Evolutionary conservation across 2,329 filamentous ascomycete species (phyloP).

Genomic region (Fonsecaea pedrosoi): DNA sequence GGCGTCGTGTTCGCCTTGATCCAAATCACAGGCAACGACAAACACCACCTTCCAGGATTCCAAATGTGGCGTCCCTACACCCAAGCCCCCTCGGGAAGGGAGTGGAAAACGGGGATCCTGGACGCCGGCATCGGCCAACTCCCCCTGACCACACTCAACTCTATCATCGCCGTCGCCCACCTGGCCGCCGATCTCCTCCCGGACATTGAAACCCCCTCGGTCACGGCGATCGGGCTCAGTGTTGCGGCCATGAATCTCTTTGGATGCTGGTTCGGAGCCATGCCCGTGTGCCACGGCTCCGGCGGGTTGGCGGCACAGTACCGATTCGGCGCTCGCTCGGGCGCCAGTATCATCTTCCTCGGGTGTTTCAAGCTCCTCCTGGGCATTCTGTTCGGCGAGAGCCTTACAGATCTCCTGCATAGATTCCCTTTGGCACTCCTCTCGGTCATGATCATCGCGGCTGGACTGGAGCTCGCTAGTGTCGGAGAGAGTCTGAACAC

Average conservation of each 20-base stretch:
- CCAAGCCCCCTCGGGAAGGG: slow-evolving; percentile 53
- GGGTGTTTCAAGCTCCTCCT: slow-evolving; percentile 76
- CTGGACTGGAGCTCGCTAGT: slow-evolving; percentile 84
- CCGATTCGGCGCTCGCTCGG: slow-evolving; percentile 87
- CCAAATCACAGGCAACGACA: slow-evolving; percentile 35
- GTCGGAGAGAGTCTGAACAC: slow-evolving; percentile 85
- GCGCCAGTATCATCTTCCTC: slow-evolving; percentile 80
- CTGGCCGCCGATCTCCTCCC: slow-evolving; percentile 80
- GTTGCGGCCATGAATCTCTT: slow-evolving; percentile 83
- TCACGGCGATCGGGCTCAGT: slow-evolving; percentile 79
- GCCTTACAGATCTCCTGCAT: slow-evolving; percentile 72
- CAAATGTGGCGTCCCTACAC: slow-evolving; percentile 66
- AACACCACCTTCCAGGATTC: slow-evolving; percentile 55
- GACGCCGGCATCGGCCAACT: slow-evolving; percentile 82
- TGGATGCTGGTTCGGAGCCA: slow-evolving; percentile 89
- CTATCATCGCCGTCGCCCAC: slow-evolving; percentile 83
- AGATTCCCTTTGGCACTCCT: slow-evolving; percentile 78
- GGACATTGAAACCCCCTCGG: slow-evolving; percentile 68
- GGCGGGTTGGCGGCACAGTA: slow-evolving; percentile 90
- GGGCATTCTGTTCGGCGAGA: slow-evolving; percentile 76
- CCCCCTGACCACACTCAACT: slow-evolving; percentile 90
- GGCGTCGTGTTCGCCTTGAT: slow-evolving; percentile 71
- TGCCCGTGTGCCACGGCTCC: slow-evolving; percentile 94
- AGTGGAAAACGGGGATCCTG: slow-evolving; percentile 62
- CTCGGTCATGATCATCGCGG: slow-evolving; percentile 87